Evolutionary conservation across 768 basidiomycete genomes (phyloP).

Genomic region (Cystofilobasidium bisporidii): DNA sequence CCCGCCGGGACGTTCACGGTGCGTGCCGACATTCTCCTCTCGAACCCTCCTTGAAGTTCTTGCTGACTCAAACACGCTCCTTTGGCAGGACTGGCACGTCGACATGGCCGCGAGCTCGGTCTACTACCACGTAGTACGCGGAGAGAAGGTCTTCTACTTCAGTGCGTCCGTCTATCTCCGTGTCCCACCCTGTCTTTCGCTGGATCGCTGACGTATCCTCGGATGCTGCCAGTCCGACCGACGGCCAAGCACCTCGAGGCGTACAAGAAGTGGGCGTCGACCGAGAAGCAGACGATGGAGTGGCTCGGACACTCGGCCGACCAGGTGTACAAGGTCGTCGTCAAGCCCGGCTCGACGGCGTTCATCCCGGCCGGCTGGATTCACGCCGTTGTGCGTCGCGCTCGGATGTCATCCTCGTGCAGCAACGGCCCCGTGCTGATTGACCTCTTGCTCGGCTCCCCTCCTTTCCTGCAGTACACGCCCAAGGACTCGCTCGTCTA

Average conservation of each 20-base stretch:
- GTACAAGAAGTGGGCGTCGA: slow-evolving; percentile 52
- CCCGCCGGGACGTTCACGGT: slow-evolving; percentile 91
- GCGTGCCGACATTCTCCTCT: slow-evolving; percentile 35
- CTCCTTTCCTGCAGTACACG: slow-evolving; percentile 54
- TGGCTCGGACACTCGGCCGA: slow-evolving; percentile 92
- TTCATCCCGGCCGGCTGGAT: slow-evolving; percentile 95
- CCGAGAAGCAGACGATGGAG: slow-evolving; percentile 60
- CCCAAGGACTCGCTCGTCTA: slow-evolving; percentile 88
- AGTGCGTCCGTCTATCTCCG: slow-evolving; percentile 39
- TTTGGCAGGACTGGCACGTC: slow-evolving; percentile 98
- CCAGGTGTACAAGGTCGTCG: slow-evolving; percentile 56
- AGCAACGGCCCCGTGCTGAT: background rate
- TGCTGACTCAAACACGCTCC: too few species aligned
- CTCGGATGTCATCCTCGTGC: background rate
- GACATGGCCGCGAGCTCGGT: slow-evolving; percentile 70
- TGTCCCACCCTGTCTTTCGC: too few species aligned
- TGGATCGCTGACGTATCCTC: background rate
- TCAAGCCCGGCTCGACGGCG: slow-evolving; percentile 38
- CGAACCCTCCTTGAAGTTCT: too few species aligned
- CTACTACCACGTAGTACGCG: slow-evolving; percentile 84
- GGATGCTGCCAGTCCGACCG: slow-evolving; percentile 11
- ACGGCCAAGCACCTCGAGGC: slow-evolving; percentile 23
- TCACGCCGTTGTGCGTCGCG: slow-evolving; percentile 73
- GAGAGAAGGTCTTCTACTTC: slow-evolving; percentile 91
- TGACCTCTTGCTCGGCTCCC: too few species aligned